These are phyloP conservation scores for Pezicula rhizophila DNA, from an alignment of 2,329 filamentous ascomycete genomes.

Conservation along the genomic window DNA sequence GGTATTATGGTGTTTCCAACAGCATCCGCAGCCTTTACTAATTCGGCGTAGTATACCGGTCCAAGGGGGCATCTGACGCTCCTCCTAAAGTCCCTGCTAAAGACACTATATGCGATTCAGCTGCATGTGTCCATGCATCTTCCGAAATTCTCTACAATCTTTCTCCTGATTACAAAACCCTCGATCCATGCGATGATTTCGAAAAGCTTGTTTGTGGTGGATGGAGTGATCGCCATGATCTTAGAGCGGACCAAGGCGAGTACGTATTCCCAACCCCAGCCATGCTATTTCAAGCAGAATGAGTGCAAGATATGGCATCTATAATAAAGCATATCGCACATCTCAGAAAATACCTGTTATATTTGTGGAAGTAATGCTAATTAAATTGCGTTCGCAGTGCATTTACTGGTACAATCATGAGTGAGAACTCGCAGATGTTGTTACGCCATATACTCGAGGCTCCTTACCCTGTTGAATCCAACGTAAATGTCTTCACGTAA, in stretches of 20 bases:
- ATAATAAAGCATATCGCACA: no score
- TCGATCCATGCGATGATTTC: conserved; percentile 66
- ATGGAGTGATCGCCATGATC: conserved; percentile 57
- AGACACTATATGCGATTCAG: conserved; percentile 42
- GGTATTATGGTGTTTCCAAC: conserved; percentile 8
- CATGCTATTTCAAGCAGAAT: no score
- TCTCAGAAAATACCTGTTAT: no score
- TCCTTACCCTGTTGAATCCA: conserved; percentile 39
- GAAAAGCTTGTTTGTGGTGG: conserved; percentile 63
- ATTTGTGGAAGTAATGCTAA: no score
- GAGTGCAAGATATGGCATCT: no score
- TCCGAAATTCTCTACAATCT: conserved; percentile 57
- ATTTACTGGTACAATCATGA: conserved; percentile 56
- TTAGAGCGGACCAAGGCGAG: conserved; percentile 56
- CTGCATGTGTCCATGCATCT: conserved; percentile 57
- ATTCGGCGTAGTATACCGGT: conserved; percentile 9
- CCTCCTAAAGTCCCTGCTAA: not conserved
- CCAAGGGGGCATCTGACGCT: conserved; percentile 5
- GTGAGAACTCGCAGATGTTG: conserved; percentile 50
- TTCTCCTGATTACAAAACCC: conserved; percentile 51
- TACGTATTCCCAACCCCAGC: no score
- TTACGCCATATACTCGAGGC: conserved; percentile 60
- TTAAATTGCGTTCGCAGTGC: conserved; percentile 20
- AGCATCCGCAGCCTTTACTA: not conserved
- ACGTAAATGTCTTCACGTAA: conserved; percentile 23